Base-by-base conservation (phyloP, 202 grass and related monocot genomes). In the Digitaria exilis region DNA sequence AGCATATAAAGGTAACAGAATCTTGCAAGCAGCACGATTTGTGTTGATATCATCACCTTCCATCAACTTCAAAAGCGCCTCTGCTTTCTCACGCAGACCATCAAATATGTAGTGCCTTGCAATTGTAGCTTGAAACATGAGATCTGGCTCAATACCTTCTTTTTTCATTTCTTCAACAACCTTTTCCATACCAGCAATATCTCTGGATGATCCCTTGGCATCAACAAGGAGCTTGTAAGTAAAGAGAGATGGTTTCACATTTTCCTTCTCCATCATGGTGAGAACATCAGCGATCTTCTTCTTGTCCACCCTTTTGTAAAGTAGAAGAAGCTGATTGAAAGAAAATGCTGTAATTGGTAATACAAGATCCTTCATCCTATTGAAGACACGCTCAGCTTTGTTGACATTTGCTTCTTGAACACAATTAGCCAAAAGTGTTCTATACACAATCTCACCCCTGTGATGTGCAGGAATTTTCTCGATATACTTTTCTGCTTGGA, bases 201-300 rank as follows among this genome's bases (percentile, higher is more conserved):
- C 95, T 82, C 82, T 78, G 68, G 51, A 16, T 44, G 22, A 0
- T 2, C 95, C 95, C 80, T 95, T 97, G n/a, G 32, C 61, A 42
- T 95, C 92, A 71, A 95, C 75, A 44, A 98, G 88, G 35, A 95
- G 73, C 69, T 84, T 98, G 82, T 93, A 98, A 77, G 95, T 91
- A 57, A 95, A 87, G 39, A 89, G 87, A 59, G 67, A 83, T 59
- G 92, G 92, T 77, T 93, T 98, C 71, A 95, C 28, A 86, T 88
- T 73, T 50, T 93, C 82, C 79, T 88, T 95, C 65, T 95, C 95
- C 92, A 98, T 98, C 88, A 91, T 89, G 35, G 45, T n/a, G 1
- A 98, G 89, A 66, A 95, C 84, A 87, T 98, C 95, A 41, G 87
- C 17, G 22, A 98, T 93, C 88, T 95, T 98, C 79, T 91, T 95